Base-by-base conservation (phyloP, 108 stramenopile genomes). In the Licmophora abbreviata region DNA sequence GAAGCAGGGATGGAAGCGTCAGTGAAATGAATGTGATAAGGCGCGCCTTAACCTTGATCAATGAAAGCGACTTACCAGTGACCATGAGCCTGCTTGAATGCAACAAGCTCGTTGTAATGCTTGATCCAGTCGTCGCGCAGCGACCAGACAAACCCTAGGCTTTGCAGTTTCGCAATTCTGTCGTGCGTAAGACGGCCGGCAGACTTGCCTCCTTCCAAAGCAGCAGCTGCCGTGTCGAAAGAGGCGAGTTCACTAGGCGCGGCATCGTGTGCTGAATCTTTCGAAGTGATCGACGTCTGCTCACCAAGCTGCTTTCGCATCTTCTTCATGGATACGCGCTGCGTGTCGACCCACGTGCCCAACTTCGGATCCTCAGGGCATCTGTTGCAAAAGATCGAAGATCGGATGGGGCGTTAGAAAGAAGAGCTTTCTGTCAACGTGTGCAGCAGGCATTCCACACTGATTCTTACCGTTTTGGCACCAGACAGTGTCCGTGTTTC, bases 111-210 rank as follows among this genome's bases (percentile, higher is more conserved):
- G 18, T 77, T 63, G 33, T 64, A 77, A 47, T 72, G 76, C 44
- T 71, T 77, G 33, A 58, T 48, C 76, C 76, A 77, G 31, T 77
- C 71, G 37, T 71, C 71, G 11, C 76, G 57, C 41, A 85, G 54
- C 12, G 72, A 74, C 85, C 85, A 86, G 27, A 77, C 71, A 59
- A 86, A 86, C 1, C 85, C 77, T 32, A 86, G 46, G 12, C 56
- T 42, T 51, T 86, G 66, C 15, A 86, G 58, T 20, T 73, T 59
- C 35, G 45, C 53, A 43, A 84, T 76, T 30, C 80, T 68, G 3
- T 81, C 82, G 11, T 77, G 61, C 15, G 75, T 71, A 5, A 76
- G 54, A 21, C 75, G 56, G 10, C 70, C 68, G 15, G 61, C 56
- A 5, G 24, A 18, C 34, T 8, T 12, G 3, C 15, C 12, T 4